Evolutionary conservation across 2,329 filamentous ascomycete species (phyloP).

Genomic region (Aspergillus sp.): DNA sequence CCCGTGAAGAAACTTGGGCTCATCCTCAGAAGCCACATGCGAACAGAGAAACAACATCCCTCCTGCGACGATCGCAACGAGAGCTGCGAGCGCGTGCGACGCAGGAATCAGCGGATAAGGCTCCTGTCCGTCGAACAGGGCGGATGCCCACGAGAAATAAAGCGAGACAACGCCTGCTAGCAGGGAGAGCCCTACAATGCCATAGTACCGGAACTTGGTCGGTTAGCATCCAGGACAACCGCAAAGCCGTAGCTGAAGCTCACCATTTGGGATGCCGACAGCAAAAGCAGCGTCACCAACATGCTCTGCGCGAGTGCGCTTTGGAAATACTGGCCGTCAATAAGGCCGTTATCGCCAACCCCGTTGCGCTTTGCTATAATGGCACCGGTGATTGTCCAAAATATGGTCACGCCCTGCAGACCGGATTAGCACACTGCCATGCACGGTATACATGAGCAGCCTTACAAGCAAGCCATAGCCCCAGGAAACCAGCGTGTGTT

Average conservation of each 20-base stretch:
- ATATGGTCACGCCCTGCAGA: slow-evolving; percentile 23
- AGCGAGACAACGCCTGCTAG: slow-evolving; percentile 28
- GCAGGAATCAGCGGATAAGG: slow-evolving; percentile 23
- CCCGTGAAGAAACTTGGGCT: slow-evolving; percentile 18
- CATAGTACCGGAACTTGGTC: slow-evolving; percentile 32
- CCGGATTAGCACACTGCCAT: slow-evolving; percentile 3
- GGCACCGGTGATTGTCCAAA: slow-evolving; percentile 27
- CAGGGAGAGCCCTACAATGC: slow-evolving; percentile 30
- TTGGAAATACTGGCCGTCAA: slow-evolving; percentile 28
- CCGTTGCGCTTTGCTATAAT: slow-evolving; percentile 28
- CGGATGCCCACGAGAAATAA: slow-evolving; percentile 23
- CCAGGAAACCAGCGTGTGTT: slow-evolving; percentile 17
- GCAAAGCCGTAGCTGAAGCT: slow-evolving; percentile 9
- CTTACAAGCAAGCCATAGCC: slow-evolving; percentile 24
- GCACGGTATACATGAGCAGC: background rate
- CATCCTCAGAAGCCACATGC: slow-evolving; percentile 18
- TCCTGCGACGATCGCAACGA: slow-evolving; percentile 23
- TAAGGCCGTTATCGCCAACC: slow-evolving; percentile 30
- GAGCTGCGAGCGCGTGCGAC: slow-evolving; percentile 18
- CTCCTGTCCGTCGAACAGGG: slow-evolving; percentile 23
- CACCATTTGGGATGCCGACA: slow-evolving; percentile 34
- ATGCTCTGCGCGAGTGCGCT: slow-evolving; percentile 29
- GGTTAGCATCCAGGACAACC: slow-evolving; percentile 5
- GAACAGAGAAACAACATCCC: slow-evolving; percentile 19
- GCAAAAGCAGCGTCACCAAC: slow-evolving; percentile 23